These are phyloP conservation scores for Annona squamosa DNA, from an alignment of 164 flowering plant genomes.

Conservation along the genomic window DNA sequence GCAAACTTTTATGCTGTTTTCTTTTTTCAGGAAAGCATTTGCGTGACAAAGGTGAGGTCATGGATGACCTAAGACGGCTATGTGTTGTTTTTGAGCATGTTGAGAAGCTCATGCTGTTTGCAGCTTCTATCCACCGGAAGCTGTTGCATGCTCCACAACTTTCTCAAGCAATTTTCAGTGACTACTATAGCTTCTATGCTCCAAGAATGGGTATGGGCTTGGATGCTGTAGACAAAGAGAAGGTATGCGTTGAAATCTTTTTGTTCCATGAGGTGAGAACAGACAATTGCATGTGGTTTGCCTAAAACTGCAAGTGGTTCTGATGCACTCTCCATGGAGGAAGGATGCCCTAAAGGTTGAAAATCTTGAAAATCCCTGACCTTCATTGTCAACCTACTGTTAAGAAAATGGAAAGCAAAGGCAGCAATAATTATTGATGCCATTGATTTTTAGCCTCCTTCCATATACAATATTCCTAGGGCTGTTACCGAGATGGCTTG, in stretches of 20 bases:
- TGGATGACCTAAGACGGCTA: slow-evolving; percentile 39
- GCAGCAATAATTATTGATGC: too few species aligned
- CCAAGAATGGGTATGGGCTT: slow-evolving; percentile 63
- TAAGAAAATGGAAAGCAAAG: too few species aligned
- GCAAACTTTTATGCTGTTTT: slow-evolving; percentile 1
- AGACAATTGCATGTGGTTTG: too few species aligned
- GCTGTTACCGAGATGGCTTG: too few species aligned
- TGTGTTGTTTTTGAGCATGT: slow-evolving; percentile 65
- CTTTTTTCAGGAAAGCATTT: slow-evolving; percentile 15
- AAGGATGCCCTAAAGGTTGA: too few species aligned
- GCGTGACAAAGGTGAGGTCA: slow-evolving; percentile 20
- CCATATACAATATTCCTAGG: too few species aligned
- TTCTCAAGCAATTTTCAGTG: slow-evolving; percentile 51
- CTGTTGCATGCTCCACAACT: slow-evolving; percentile 61
- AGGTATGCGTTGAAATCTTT: slow-evolving; percentile 29
- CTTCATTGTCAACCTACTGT: too few species aligned
- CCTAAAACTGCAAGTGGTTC: too few species aligned
- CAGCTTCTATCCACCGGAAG: slow-evolving; percentile 86
- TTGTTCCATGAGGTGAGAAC: not conserved
- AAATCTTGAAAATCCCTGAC: too few species aligned
- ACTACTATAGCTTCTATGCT: slow-evolving; percentile 50
- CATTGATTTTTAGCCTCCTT: too few species aligned
- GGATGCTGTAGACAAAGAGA: slow-evolving; percentile 10
- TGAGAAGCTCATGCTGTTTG: slow-evolving; percentile 60
- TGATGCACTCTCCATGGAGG: too few species aligned